Percentiles rank a stretch among this genome's conserved stretches.
phyloP scores from a whole-genome alignment of 1,139 yeast species.

The Nematodospora anomalae region DNA sequence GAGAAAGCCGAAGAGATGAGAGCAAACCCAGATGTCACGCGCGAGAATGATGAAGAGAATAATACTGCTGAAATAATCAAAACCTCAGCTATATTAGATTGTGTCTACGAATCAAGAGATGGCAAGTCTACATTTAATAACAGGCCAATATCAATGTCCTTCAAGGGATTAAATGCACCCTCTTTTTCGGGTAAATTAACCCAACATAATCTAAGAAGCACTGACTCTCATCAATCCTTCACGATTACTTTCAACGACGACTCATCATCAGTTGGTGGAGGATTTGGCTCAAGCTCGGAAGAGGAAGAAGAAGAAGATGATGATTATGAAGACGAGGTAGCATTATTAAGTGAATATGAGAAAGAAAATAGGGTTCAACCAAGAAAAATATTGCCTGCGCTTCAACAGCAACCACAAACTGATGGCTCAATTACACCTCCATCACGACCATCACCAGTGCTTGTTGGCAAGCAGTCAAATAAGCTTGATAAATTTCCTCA shows the following conservation, averaged over 20 bases:
- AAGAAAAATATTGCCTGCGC: neutral
- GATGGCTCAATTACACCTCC: constrained; percentile 2
- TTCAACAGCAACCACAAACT: constrained; percentile 2
- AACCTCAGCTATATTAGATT: constrained; percentile 26
- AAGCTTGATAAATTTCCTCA: constrained; percentile 16
- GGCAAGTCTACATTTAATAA: constrained; percentile 20
- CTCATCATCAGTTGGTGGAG: constrained; percentile 26
- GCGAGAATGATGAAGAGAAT: constrained; percentile 4
- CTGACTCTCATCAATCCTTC: constrained; percentile 47
- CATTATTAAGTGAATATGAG: constrained; percentile 8
- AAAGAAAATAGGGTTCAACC: constrained; percentile 8
- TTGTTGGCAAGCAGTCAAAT: constrained; percentile 3
- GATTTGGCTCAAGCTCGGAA: constrained; percentile 32
- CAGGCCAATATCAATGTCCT: constrained; percentile 68
- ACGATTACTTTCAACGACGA: constrained; percentile 40
- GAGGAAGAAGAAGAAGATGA: constrained; percentile 26
- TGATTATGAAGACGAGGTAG: constrained; percentile 9
- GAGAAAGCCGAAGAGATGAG: constrained; percentile 1
- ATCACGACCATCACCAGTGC: constrained; percentile 8
- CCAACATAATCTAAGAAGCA: constrained; percentile 29
- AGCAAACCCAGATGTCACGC: neutral
- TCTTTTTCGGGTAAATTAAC: constrained; percentile 43
- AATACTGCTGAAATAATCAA: constrained; percentile 11
- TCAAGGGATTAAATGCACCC: constrained; percentile 62
- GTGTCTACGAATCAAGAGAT: constrained; percentile 17